Percentiles rank a stretch among this genome's conserved stretches.
These are phyloP conservation scores for Candida xiaguanensis DNA, from an alignment of 805 yeast species.

Conservation along the genomic window DNA sequence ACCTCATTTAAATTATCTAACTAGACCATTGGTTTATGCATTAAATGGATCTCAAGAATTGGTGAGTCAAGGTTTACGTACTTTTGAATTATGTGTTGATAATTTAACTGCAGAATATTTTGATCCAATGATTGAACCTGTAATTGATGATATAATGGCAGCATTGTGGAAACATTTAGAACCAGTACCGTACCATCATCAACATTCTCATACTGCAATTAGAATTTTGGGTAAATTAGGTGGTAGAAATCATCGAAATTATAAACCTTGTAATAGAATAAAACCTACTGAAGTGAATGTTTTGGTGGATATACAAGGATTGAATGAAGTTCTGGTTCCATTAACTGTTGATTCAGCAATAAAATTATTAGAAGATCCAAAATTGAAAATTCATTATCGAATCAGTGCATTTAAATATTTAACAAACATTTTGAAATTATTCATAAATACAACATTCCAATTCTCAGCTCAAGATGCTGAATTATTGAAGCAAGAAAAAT, in stretches of 20 bases:
- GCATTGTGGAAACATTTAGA: slow-evolving; percentile 87
- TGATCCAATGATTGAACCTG: slow-evolving; percentile 96
- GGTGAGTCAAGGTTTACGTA: slow-evolving; percentile 90
- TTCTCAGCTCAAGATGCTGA: slow-evolving; percentile 52
- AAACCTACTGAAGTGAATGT: slow-evolving; percentile 66
- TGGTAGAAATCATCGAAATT: slow-evolving; percentile 86
- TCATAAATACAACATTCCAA: slow-evolving; percentile 54
- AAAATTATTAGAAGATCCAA: slow-evolving; percentile 64
- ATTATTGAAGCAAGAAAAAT: slow-evolving; percentile 37
- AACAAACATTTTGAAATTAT: slow-evolving; percentile 59
- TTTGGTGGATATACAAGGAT: slow-evolving; percentile 66
- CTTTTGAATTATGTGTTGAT: slow-evolving; percentile 93
- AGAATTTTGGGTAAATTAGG: slow-evolving; percentile 93
- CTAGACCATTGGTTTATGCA: slow-evolving; percentile 90
- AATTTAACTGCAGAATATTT: slow-evolving; percentile 94
- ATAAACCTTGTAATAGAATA: slow-evolving; percentile 71
- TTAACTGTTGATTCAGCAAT: slow-evolving; percentile 78
- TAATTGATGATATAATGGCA: slow-evolving; percentile 87
- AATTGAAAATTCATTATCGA: slow-evolving; percentile 62
- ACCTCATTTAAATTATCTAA: slow-evolving; percentile 83
- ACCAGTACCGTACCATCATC: slow-evolving; percentile 93
- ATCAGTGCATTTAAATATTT: slow-evolving; percentile 75
- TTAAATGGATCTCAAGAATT: slow-evolving; percentile 86
- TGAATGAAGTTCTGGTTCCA: slow-evolving; percentile 62
- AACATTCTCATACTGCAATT: slow-evolving; percentile 91